Base-by-base conservation (phyloP, 176 grass and related monocot genomes). In the Triticum timopheevii region DNA sequence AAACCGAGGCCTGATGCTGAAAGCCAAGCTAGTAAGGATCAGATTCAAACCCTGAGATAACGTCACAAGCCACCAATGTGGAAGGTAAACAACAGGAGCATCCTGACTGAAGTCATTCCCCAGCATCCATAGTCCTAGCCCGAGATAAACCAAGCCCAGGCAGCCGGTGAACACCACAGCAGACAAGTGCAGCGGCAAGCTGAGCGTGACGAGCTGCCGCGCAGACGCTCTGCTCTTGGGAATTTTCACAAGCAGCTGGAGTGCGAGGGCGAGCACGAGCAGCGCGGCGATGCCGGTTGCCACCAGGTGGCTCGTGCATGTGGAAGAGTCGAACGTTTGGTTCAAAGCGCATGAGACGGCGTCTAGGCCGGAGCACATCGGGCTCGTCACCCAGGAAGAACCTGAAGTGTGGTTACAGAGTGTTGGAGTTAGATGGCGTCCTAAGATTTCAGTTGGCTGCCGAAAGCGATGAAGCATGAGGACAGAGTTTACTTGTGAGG, bases 231-330 rank as follows among this genome's bases (percentile, higher is more conserved):
- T 42, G 42, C 70, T 82, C 73, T 56, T 88, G 4, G 30, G 16
- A 66, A 92, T 25, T 88, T 82, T 87, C 52, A 93, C 69, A 38
- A 92, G 36, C 23, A 98, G 42, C 27, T 90, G 79, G 47, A 91
- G 9, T 4, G 73, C 65, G 38, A 95, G 65, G 0, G 44, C 20
- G 9, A 89, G 2, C 47, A 59, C 2, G 2, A 98, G 15, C 58
- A 89, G 27, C 9, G 24, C 22, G 25, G 16, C 56, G 8, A 82
- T 45, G 20, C 30, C 86, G 17, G 52, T 40, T 49, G 65, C 75
- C 38, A 80, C 19, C 7, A 94, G 82, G 64, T 98, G 91, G 54
- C 95, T 98, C 24, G 65, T 52, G 86, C 96, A 98, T 28, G 92
- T 85, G 34, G 93, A 92, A 22, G 91, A 92, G 73, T 91, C 69